A percentile compares a stretch with the other conserved stretches of the same genome.
phyloP scores from a whole-genome alignment of 352 stramenopile genomes.

The Phytophthora pisi region DNA sequence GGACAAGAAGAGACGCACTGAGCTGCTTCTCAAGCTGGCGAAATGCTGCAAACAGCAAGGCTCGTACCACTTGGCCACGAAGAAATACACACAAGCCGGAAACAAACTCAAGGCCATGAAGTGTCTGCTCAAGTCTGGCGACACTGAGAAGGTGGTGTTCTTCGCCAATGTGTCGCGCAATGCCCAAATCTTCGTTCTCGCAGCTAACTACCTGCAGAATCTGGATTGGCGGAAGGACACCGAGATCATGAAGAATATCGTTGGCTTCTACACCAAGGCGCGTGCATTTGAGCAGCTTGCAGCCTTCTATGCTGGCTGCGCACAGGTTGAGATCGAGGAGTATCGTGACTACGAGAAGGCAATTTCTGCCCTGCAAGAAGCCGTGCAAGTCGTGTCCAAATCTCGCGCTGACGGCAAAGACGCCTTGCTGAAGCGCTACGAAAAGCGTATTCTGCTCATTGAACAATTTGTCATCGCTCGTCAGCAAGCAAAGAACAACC shows the following conservation, averaged over 20 bases:
- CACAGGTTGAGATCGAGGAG: slow-evolving; percentile 94
- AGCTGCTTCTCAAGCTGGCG: slow-evolving; percentile 91
- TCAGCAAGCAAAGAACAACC: slow-evolving; percentile 62
- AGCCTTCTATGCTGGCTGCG: slow-evolving; percentile 92
- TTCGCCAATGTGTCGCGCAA: slow-evolving; percentile 93
- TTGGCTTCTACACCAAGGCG: slow-evolving; percentile 95
- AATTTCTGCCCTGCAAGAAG: slow-evolving; percentile 89
- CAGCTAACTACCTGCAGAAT: slow-evolving; percentile 95
- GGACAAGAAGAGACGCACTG: slow-evolving; percentile 71
- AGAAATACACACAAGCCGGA: slow-evolving; percentile 96
- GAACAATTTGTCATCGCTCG: slow-evolving; percentile 87
- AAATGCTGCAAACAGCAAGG: slow-evolving; percentile 94
- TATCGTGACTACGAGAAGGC: slow-evolving; percentile 96
- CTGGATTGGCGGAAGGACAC: slow-evolving; percentile 92
- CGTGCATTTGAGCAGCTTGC: slow-evolving; percentile 92
- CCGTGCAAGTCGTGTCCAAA: slow-evolving; percentile 87
- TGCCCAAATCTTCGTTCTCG: slow-evolving; percentile 95
- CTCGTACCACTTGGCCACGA: slow-evolving; percentile 93
- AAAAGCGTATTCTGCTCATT: slow-evolving; percentile 75
- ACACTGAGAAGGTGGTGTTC: slow-evolving; percentile 96
- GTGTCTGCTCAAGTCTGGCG: slow-evolving; percentile 94
- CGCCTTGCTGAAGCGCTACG: slow-evolving; percentile 54
- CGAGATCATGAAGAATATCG: slow-evolving; percentile 94
- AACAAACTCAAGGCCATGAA: slow-evolving; percentile 95
- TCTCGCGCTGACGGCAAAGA: slow-evolving; percentile 75